Conservation (phyloP, 2,329 filamentous ascomycete species). For the Aureobasidium sp. region DNA sequence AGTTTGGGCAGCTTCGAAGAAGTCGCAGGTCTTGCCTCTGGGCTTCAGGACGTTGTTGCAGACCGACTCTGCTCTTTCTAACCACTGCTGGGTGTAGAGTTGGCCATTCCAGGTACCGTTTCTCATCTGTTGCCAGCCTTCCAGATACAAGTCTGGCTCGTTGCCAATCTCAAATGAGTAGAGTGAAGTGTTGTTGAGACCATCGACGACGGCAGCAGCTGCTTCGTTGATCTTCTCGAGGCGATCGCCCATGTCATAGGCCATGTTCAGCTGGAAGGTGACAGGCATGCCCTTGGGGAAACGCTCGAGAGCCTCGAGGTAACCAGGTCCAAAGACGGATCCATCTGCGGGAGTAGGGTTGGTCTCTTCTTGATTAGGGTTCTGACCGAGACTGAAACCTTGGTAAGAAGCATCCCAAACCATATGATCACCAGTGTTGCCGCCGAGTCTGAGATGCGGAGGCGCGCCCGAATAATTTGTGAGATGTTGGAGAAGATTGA, state of each 20-base stretch:
- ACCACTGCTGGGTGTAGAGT: conserved; percentile 40
- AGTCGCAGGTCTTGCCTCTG: conserved; percentile 33
- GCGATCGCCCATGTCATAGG: conserved; percentile 40
- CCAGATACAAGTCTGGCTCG: conserved; percentile 36
- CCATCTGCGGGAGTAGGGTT: conserved; percentile 39
- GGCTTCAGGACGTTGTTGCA: conserved; percentile 41
- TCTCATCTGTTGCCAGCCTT: conserved; percentile 38
- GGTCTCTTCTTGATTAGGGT: conserved; percentile 31
- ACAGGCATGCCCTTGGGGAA: conserved; percentile 45
- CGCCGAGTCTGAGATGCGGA: conserved; percentile 43
- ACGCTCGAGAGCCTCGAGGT: conserved; percentile 42
- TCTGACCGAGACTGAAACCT: conserved; percentile 26
- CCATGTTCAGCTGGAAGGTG: conserved; percentile 45
- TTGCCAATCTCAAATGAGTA: conserved; percentile 40
- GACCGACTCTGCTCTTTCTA: conserved; percentile 37
- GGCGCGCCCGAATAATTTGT: conserved; percentile 43
- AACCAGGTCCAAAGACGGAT: conserved; percentile 40
- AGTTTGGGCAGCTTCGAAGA: conserved; percentile 45
- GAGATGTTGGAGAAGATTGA: conserved; percentile 44
- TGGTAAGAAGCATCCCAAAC: conserved; percentile 34
- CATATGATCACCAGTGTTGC: conserved; percentile 47
- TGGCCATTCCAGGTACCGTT: conserved; percentile 38
- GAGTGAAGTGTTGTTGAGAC: conserved; percentile 33
- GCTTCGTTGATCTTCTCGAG: conserved; percentile 36
- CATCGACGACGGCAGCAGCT: conserved; percentile 34